Evolutionary conservation across 345 rosid species (phyloP), one percentile per base, ranked within the genome.

Genomic region (Hibiscus mutabilis): DNA sequence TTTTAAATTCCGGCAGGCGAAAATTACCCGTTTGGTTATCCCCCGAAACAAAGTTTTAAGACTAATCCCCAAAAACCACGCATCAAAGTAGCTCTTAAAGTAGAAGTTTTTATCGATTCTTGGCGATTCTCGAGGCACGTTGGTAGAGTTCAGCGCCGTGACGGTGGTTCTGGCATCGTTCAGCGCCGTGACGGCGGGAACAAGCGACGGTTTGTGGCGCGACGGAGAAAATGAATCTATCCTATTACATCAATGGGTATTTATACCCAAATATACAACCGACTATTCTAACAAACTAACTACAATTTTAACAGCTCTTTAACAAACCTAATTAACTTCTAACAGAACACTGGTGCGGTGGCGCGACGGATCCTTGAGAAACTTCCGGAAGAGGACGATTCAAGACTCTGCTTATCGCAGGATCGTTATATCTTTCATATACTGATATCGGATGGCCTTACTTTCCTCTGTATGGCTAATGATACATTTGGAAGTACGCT

Each of bases 401-500:
- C 91, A 21, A 81, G 96, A 77, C 85, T 92, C n/a, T 95, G 97
- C 74, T 92, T 92, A 85, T 92, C 98, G 0, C 99, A 95, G 81
- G 98, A 95, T 64, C 90, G 90, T 3, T 95, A 83, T 69, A 92
- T 92, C 82, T 92, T 95, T 80, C 99, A 95, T 73, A 88, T 95
- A 37, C 94, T 92, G 70, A 89, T 93, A 89, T 92, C 97, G 40
- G 92, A 90, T 73, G 96, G 96, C 69, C 87, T 95, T 73, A 80
- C 79, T 74, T 95, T 90, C 77, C 90, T 95, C 77, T 95, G 99
- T 74, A 92, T 95, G 99, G 97, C 99, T 31, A 92, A 95, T 73
- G 96, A 95, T 33, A 84, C 96, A 68, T 95, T 95, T 31, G 99
- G 99, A 76, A 89, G 99, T 95, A 64, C 58, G 97, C 66, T 21